These are phyloP conservation scores for Aspergillus amoenus DNA, from an alignment of 2,329 filamentous ascomycete genomes.

Conservation along the genomic window DNA sequence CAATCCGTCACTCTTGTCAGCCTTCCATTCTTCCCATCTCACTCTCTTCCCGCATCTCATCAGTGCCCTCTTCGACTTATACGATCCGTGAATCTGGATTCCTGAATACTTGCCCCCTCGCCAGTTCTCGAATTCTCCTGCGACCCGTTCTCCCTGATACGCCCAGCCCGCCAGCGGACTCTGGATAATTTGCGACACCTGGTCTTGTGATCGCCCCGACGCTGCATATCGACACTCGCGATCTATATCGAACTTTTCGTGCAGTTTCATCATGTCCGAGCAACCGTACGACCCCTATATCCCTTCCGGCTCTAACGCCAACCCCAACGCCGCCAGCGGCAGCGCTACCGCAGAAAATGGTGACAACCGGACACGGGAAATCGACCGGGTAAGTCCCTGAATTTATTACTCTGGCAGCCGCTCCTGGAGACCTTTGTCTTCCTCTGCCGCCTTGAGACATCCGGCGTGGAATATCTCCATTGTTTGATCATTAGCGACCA, in stretches of 20 bases:
- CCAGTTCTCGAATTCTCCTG: neutral
- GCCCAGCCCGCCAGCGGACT: slow-evolving; percentile 12
- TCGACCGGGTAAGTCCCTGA: slow-evolving; percentile 74
- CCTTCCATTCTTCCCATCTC: slow-evolving; percentile 16
- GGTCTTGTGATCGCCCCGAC: slow-evolving; percentile 19
- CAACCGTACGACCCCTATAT: slow-evolving; percentile 87
- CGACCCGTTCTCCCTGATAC: slow-evolving; percentile 6
- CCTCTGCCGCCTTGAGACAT: neutral
- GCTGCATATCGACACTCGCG: slow-evolving; percentile 12
- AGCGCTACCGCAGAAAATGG: slow-evolving; percentile 51
- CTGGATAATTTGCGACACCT: slow-evolving; percentile 14
- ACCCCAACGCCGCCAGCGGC: slow-evolving; percentile 48
- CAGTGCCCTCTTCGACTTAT: slow-evolving; percentile 9
- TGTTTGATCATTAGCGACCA: neutral
- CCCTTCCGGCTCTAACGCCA: slow-evolving; percentile 59
- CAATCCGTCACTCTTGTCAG: slow-evolving; percentile 28
- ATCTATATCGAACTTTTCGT: slow-evolving; percentile 14
- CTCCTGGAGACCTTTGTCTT: neutral
- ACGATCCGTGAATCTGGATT: neutral
- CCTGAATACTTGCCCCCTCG: neutral
- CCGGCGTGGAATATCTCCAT: neutral
- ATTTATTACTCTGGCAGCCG: neutral
- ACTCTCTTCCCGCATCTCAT: slow-evolving; percentile 8
- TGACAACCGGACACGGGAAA: slow-evolving; percentile 67
- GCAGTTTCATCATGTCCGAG: slow-evolving; percentile 52